Conservation (phyloP, 148 eudicot genomes). For the Chenopodium suecicum region DNA sequence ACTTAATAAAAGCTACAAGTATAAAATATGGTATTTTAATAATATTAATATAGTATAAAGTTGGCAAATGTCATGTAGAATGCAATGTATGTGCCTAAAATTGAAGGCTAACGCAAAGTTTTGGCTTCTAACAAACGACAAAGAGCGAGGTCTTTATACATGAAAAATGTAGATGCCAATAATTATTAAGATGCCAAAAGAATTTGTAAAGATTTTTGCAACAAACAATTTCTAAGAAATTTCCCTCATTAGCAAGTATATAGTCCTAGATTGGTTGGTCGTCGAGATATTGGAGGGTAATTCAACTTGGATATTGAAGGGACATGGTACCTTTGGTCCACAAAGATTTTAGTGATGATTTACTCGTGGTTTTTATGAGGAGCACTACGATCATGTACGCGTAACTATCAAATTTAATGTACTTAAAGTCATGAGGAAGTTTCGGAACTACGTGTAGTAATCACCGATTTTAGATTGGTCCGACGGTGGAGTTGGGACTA, state of each 20-base stretch:
- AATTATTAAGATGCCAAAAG: slow-evolving; percentile 3
- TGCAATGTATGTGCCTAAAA: slow-evolving; percentile 2
- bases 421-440: not conserved
- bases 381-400: not conserved
- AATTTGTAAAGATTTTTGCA: not conserved
- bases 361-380: not conserved
- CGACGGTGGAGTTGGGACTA: too few relatives aligned
- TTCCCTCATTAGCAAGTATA: not conserved
- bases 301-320: slow-evolving; percentile 1
- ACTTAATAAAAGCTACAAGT: not conserved
- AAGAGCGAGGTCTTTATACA: not conserved
- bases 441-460: not conserved
- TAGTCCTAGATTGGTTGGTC: not conserved
- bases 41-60: not conserved
- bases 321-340: slow-evolving; percentile 5
- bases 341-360: slow-evolving; percentile 16
- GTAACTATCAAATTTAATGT: not conserved
- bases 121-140: slow-evolving; percentile 1
- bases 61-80: slow-evolving; percentile 1
- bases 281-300: not conserved
- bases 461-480: not conserved
- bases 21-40: not conserved
- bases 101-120: not conserved
- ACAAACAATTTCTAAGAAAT: slow-evolving; percentile 1
- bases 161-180: too few relatives aligned